Evolutionary conservation across 1,139 yeast genomes (phyloP), one percentile per base, ranked within the genome.

Genomic region (Lodderomyces oxycetoniae): DNA sequence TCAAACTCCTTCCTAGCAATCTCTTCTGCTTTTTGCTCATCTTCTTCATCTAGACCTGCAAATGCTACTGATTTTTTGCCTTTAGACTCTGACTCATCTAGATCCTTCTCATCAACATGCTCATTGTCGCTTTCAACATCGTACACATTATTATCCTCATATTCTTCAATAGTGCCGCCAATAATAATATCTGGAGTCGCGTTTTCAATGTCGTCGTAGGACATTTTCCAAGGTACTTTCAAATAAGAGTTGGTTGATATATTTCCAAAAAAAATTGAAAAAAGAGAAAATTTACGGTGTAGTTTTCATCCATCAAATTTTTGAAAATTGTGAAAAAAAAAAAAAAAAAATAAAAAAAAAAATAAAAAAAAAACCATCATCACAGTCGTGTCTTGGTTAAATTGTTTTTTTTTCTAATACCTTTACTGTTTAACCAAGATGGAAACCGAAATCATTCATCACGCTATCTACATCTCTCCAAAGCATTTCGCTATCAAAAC

Each of bases 381-480:
- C n/a, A 24, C 26, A 12, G 9, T 24, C 26, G 6, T 6, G 26
- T 24, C 7, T 19, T 7, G 22, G 22, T 7, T 7, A 19, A 19
- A 10, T 7, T n/a, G n/a, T n/a, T n/a, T n/a, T n/a, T n/a, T n/a
- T n/a, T n/a, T n/a, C n/a, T n/a, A n/a, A n/a, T n/a, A n/a, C n/a
- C n/a, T n/a, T n/a, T n/a, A n/a, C n/a, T n/a, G n/a, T n/a, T 32
- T 13, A 39, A 25, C 28, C 31, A 19, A 39, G 67, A 66, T 83
- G 86, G 63, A 89, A 88, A 8, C 96, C 97, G 61, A 88, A 88
- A 52, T 88, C 96, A 48, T 85, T 85, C 96, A 89, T 87, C 40
- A 89, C 85, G 35, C 85, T 70, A 45, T 87, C 95, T 17, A 89
- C 94, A 51, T 89, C 95, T 51, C 82, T 83, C 89, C 95, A 87